Percentiles rank a stretch among this genome's conserved stretches.
phyloP scores from a whole-genome alignment of 139 green algal species.

The Zygnema cylindricum region DNA sequence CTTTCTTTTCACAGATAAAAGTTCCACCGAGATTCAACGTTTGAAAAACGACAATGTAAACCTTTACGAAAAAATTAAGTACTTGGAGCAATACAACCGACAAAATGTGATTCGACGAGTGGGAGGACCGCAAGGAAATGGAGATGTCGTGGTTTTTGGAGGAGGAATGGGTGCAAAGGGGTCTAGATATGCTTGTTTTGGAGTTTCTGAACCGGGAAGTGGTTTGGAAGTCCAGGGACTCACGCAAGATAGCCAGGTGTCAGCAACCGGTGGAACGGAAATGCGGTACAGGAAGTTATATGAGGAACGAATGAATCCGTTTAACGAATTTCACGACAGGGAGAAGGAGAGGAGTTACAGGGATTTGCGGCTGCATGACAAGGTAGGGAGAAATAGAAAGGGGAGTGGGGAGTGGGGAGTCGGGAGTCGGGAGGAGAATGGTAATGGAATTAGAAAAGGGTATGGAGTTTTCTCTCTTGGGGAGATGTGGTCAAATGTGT shows the following conservation, averaged over 20 bases:
- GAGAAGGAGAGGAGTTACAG: constrained; percentile 57
- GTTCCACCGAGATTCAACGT: constrained; percentile 4
- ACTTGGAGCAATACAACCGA: constrained; percentile 73
- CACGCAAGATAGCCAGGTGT: background rate
- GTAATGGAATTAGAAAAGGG: no score
- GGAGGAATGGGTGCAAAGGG: background rate
- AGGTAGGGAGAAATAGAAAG: no score
- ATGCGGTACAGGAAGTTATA: constrained; percentile 83
- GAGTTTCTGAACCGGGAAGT: constrained; percentile 2
- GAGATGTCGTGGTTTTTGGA: constrained; percentile 37
- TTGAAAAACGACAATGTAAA: constrained; percentile 84
- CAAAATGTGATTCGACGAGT: constrained; percentile 23
- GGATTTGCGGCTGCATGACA: constrained; percentile 50
- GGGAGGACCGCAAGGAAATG: background rate
- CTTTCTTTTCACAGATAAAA: background rate
- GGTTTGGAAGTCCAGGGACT: background rate
- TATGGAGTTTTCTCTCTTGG: no score
- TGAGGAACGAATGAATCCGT: constrained; percentile 89
- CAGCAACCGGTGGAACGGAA: constrained; percentile 62
- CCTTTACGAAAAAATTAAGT: constrained; percentile 87
- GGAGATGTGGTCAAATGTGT: no score
- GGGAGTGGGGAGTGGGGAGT: no score
- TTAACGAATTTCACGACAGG: constrained; percentile 80
- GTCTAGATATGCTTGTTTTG: constrained; percentile 39
- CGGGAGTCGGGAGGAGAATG: no score